A percentile compares a stretch with the other conserved stretches of the same genome.
phyloP scores from a whole-genome alignment of 495 filamentous ascomycete genomes.

The Copromyces sp. region DNA sequence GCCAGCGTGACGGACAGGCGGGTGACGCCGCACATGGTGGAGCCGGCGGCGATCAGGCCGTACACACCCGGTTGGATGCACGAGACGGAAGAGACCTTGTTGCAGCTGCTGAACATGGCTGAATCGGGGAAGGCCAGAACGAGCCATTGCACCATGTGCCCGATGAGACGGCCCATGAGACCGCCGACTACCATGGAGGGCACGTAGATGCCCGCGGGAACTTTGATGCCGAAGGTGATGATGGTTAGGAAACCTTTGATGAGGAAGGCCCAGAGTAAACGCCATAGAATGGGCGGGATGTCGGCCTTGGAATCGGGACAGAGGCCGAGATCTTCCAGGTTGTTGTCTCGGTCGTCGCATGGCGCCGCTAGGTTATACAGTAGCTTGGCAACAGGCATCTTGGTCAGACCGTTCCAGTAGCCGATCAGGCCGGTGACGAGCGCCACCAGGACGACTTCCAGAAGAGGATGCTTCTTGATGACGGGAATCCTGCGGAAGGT shows the following conservation, averaged over 20 bases:
- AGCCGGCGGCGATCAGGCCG: constrained; percentile 86
- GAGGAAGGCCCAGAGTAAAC: constrained; percentile 67
- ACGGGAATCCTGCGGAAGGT: constrained; percentile 71
- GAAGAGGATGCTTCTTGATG: constrained; percentile 74
- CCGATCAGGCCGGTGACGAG: constrained; percentile 72
- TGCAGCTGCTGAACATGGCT: constrained; percentile 63
- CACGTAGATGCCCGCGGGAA: constrained; percentile 93
- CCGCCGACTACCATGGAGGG: constrained; percentile 98
- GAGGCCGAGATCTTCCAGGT: constrained; percentile 56
- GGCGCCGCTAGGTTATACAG: constrained; percentile 84
- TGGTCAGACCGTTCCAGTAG: constrained; percentile 92
- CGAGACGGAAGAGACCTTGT: constrained; percentile 54
- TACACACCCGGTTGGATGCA: constrained; percentile 96
- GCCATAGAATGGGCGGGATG: constrained; percentile 60
- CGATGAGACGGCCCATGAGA: constrained; percentile 80
- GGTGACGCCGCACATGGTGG: constrained; percentile 97
- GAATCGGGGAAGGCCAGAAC: constrained; percentile 63
- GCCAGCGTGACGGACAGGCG: constrained; percentile 87
- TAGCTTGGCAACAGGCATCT: constrained; percentile 79
- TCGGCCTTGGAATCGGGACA: constrained; percentile 64
- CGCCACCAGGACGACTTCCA: constrained; percentile 84
- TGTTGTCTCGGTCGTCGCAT: constrained; percentile 48
- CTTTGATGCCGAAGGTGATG: constrained; percentile 88
- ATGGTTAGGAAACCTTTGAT: constrained; percentile 83
- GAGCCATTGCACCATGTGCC: constrained; percentile 76